Evolutionary conservation across 2,329 filamentous ascomycete species (phyloP).

Genomic region (Pseudogymnoascus destructans): DNA sequence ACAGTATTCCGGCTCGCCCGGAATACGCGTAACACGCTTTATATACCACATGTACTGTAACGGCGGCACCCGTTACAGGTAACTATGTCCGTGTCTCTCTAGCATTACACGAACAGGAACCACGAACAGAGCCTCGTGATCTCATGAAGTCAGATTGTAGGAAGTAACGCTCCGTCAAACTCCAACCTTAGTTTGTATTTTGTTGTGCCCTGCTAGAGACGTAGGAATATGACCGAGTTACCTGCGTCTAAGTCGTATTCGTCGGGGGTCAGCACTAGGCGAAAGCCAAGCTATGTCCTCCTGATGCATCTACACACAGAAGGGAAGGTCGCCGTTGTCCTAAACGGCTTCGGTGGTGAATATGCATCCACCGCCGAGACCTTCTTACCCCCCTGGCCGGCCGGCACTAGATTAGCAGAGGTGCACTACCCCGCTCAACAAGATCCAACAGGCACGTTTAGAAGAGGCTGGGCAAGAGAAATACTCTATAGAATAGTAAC

Average conservation of each 20-base stretch:
- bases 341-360: background rate
- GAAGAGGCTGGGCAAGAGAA: background rate
- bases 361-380: background rate
- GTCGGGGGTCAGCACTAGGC: background rate
- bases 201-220: background rate
- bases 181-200: background rate
- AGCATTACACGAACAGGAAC: background rate
- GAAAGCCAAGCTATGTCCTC: background rate
- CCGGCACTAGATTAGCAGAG: background rate
- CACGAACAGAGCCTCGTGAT: background rate
- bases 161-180: background rate
- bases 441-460: background rate
- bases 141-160: background rate
- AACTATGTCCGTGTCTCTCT: background rate
- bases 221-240: background rate
- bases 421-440: background rate
- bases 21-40: too few species aligned
- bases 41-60: too few species aligned
- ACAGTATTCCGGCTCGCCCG: too few species aligned
- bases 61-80: too few species aligned
- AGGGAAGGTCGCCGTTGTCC: background rate
- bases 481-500: background rate
- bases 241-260: background rate
- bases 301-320: background rate
- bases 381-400: background rate